These are phyloP conservation scores for Aspergillus sp. DNA, from an alignment of 2,329 filamentous ascomycete species.

Conservation along the genomic window DNA sequence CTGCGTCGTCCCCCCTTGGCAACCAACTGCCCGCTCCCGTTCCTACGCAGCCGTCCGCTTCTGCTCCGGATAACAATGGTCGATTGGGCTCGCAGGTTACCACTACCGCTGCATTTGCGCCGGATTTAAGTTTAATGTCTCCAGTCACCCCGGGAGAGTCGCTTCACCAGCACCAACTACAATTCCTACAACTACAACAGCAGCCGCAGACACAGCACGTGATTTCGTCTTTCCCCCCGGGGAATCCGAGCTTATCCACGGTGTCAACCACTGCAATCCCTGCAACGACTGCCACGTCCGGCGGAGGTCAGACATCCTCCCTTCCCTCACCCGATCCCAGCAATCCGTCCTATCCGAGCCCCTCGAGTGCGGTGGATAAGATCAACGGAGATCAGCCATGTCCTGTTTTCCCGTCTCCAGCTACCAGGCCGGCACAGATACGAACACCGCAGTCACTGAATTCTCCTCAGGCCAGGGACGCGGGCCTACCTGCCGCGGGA, in stretches of 20 bases:
- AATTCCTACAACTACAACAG: not conserved
- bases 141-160: constrained; percentile 14
- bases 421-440: constrained; percentile 50
- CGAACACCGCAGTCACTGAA: constrained; percentile 6
- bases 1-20: not conserved
- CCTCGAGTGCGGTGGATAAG: constrained; percentile 12
- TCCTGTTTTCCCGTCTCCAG: constrained; percentile 51
- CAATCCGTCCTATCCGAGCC: constrained; percentile 21
- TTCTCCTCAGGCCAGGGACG: not conserved
- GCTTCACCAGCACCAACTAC: constrained; percentile 1
- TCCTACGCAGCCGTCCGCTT: not conserved
- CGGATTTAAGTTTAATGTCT: constrained; percentile 10
- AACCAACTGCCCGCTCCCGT: not conserved
- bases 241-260: not conserved
- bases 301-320: constrained; percentile 3
- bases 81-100: not conserved
- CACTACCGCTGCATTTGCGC: not conserved
- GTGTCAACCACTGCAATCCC: not conserved
- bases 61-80: not conserved
- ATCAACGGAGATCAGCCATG: constrained; percentile 4
- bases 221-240: not conserved
- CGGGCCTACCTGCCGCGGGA: not conserved
- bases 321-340: constrained; percentile 27
- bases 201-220: not conserved
- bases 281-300: not conserved